Evolutionary conservation across 2,329 filamentous ascomycete genomes (phyloP), one percentile per base, ranked within the genome.

Genomic region (Aspergillus latus): DNA sequence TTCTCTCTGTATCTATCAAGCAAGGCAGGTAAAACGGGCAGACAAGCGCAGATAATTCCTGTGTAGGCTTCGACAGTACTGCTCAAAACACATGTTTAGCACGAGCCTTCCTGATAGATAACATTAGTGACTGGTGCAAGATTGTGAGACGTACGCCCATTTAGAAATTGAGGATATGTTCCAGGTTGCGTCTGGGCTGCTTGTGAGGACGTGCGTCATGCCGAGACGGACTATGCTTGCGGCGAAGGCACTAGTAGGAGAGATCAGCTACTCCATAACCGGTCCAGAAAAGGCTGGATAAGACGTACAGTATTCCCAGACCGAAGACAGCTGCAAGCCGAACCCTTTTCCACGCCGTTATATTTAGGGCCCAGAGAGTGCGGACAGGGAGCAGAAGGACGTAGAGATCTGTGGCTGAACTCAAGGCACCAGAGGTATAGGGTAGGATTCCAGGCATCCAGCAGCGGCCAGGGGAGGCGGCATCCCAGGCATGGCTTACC

Each of bases 41-140:
- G 30, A 28, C 56, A 58, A 3, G 56, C 51, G 4, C 56, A 58
- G 1, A 58, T 58, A 16, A 58, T 54, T 0, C 56, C 56, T 26
- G 56, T 58, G 28, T 47, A 50, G 5, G 56, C 56, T 36, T 58
- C 51, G 13, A 58, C 49, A 5, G 51, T 52, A 36, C 56, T 58
- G 56, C 47, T 21, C 21, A 21, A 21, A 3, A 21, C 21, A 21
- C 21, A 21, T 21, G 21, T 21, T 21, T 21, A 21, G 21, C 21
- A 21, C 21, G 21, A 21, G 21, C 21, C 21, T 21, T 21, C 21
- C 21, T 21, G 21, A 3, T 21, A 21, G 21, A 21, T 21, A 21
- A 21, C 2, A 3, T 21, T 26, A 28, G 50, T 26, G 49, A 51
- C 2, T 54, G 32, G 1, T 45, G 49, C 13, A 32, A 47, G 3